Percentiles rank a stretch among this genome's conserved stretches.
Conservation (phyloP, 1,284 basidiomycete species). For the Psilocybe mexicana region DNA sequence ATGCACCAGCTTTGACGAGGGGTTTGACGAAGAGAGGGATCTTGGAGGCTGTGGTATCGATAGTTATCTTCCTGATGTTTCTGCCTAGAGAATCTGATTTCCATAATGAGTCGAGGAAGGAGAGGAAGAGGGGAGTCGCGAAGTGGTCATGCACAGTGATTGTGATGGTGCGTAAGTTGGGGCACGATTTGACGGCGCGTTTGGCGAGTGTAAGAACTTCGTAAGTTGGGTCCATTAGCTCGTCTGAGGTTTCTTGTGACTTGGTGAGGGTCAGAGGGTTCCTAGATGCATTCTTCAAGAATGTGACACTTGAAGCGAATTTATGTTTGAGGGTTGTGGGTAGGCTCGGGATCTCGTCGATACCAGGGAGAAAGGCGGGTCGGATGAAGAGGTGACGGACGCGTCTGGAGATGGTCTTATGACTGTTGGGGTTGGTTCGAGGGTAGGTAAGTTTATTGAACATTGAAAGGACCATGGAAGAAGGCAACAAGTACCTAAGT, state of each 20-base stretch:
- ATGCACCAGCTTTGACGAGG: conserved; percentile 1
- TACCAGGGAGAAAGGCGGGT: conserved; percentile 26
- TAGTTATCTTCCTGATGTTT: conserved; percentile 19
- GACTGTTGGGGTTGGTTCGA: conserved; percentile 1
- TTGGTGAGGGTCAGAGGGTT: not conserved
- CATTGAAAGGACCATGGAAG: not conserved
- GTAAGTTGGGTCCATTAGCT: not conserved
- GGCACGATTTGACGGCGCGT: conserved; percentile 16
- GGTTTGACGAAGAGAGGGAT: conserved; percentile 19
- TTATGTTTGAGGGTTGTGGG: not conserved
- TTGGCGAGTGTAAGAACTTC: conserved; percentile 17
- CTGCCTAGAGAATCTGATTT: conserved; percentile 17
- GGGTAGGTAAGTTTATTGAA: not conserved
- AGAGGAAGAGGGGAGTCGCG: conserved; percentile 16
- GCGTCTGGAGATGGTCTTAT: conserved; percentile 21
- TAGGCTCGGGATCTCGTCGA: conserved; percentile 11
- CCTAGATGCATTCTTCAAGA: not conserved
- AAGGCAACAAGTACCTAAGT: conserved; percentile 13
- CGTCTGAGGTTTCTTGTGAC: not conserved
- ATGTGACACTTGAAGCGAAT: not conserved
- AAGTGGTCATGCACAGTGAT: conserved; percentile 26
- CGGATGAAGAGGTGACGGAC: conserved; percentile 26
- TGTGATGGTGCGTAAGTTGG: conserved; percentile 22
- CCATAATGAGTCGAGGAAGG: conserved; percentile 24
- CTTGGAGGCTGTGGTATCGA: conserved; percentile 24